Evolutionary conservation across 75 land plant species (phyloP).

Genomic region (Adiantum capillusveneris): DNA sequence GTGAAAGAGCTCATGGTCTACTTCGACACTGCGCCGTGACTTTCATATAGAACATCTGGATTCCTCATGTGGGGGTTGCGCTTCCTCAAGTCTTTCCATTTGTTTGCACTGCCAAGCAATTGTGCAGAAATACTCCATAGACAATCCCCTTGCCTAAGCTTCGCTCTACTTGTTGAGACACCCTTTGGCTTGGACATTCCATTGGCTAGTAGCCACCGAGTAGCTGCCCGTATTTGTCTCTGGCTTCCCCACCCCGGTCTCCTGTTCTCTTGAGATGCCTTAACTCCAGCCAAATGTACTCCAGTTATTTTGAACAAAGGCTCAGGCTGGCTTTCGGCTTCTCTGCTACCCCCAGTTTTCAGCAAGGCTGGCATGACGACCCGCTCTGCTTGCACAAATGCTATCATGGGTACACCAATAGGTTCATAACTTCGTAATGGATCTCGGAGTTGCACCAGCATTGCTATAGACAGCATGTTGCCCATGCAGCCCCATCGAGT

Average conservation of each 20-base stretch:
- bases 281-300: conserved; percentile 17
- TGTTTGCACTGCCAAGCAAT: conserved; percentile 37
- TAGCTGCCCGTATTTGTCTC: conserved; percentile 21
- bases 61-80: conserved; percentile 47
- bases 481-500: conserved; percentile 9
- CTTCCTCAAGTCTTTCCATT: conserved; percentile 36
- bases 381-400: conserved; percentile 24
- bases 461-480: conserved; percentile 17
- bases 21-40: too few species aligned
- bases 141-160: conserved; percentile 13
- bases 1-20: too few species aligned
- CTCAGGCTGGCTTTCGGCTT: conserved; percentile 3
- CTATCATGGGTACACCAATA: conserved; percentile 28
- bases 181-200: conserved; percentile 21
- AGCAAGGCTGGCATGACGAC: conserved; percentile 13
- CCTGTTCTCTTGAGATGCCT: conserved; percentile 12
- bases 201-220: conserved; percentile 26
- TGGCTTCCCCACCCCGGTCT: conserved; percentile 20
- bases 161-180: conserved; percentile 17
- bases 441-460: conserved; percentile 28
- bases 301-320: conserved; percentile 22
- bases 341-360: background rate
- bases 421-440: conserved; percentile 23
- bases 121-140: conserved; percentile 63
- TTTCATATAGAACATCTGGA: conserved; percentile 37